Conservation (phyloP, 179 eudicot genomes). For the Pouteria campechiana region DNA sequence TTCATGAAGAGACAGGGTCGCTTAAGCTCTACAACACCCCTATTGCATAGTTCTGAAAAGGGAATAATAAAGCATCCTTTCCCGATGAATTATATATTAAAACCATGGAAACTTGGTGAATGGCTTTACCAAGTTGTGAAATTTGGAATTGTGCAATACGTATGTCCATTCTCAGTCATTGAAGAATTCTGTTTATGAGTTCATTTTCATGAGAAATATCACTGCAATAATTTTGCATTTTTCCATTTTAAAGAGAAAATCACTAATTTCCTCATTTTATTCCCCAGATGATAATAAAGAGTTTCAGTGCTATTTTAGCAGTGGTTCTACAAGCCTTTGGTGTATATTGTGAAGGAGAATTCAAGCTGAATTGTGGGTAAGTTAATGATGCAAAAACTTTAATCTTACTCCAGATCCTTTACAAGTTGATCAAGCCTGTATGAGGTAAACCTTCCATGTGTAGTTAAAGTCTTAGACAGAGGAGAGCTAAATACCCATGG, state of each 20-base stretch:
- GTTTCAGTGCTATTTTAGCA: constrained; percentile 72
- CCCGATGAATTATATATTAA: constrained; percentile 69
- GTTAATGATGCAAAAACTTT: too few relatives aligned
- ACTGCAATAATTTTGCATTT: not conserved
- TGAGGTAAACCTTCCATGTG: too few relatives aligned
- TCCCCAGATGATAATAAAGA: constrained; percentile 87
- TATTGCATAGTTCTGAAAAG: constrained; percentile 56
- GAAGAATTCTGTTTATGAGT: not conserved
- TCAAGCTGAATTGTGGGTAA: constrained; percentile 87
- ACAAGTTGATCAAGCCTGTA: too few relatives aligned
- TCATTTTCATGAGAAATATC: constrained; percentile 1
- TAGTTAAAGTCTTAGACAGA: too few relatives aligned
- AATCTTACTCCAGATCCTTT: too few relatives aligned
- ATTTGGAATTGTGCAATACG: constrained; percentile 95
- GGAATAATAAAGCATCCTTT: constrained; percentile 82
- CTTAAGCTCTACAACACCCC: constrained; percentile 44
- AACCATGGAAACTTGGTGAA: constrained; percentile 80
- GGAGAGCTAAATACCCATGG: too few relatives aligned
- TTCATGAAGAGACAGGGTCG: constrained; percentile 95
- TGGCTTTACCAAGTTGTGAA: constrained; percentile 93
- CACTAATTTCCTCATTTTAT: not conserved
- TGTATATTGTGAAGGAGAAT: constrained; percentile 96
- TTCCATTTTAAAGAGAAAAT: constrained; percentile 1
- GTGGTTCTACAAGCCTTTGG: constrained; percentile 82
- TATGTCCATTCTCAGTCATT: constrained; percentile 31